Percentiles rank a stretch among this genome's conserved stretches.
Evolutionary conservation across 768 basidiomycete genomes (phyloP).

Genomic region (Favolaschia claudopus): DNA sequence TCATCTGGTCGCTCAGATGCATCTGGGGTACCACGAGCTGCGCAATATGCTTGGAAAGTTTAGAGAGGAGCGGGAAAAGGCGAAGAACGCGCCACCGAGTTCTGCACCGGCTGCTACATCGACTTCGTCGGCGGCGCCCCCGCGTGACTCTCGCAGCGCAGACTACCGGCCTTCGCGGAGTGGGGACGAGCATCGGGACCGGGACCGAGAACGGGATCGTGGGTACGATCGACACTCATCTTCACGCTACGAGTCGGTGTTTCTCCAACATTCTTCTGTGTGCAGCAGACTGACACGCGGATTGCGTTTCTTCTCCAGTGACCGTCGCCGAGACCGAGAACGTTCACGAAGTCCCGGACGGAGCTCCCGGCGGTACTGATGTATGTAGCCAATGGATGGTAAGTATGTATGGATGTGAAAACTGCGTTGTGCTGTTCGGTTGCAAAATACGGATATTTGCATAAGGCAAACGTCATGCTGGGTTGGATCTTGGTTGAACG

Average conservation of each 20-base stretch:
- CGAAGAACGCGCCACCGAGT: slow-evolving; percentile 63
- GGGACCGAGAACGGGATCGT: slow-evolving; percentile 68
- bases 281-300: slow-evolving; percentile 29
- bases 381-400: slow-evolving; percentile 9
- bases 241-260: slow-evolving; percentile 77
- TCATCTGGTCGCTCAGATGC: slow-evolving; percentile 73
- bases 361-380: slow-evolving; percentile 58
- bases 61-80: slow-evolving; percentile 89
- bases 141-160: slow-evolving; percentile 45
- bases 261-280: slow-evolving; percentile 31
- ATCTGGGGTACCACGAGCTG: slow-evolving; percentile 97
- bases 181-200: slow-evolving; percentile 66
- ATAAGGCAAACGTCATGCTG: slow-evolving; percentile 9
- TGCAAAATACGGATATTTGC: slow-evolving; percentile 1
- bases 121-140: slow-evolving; percentile 48
- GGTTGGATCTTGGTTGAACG: neutral
- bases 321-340: slow-evolving; percentile 76
- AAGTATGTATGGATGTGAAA: slow-evolving; percentile 2
- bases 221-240: slow-evolving; percentile 73
- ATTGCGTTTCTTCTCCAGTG: slow-evolving; percentile 49
- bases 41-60: slow-evolving; percentile 93
- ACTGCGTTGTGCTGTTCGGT: slow-evolving; percentile 16
- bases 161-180: slow-evolving; percentile 70
- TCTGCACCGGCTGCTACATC: slow-evolving; percentile 45
- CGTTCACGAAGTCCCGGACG: slow-evolving; percentile 77